Base-by-base conservation (phyloP, 1,284 basidiomycete species). In the Cerrena zonata region DNA sequence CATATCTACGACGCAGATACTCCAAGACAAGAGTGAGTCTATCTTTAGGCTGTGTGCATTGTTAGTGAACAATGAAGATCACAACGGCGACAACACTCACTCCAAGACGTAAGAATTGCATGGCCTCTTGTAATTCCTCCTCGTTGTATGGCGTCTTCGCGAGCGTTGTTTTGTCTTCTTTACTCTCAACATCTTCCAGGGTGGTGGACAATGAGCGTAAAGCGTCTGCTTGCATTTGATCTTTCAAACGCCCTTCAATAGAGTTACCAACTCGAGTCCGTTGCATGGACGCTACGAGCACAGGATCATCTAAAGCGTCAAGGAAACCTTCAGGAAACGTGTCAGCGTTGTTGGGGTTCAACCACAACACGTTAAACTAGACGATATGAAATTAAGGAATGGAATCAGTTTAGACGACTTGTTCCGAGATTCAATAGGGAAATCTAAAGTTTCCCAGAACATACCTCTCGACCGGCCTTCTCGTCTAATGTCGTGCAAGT, bases 311-410 rank as follows among this genome's bases (percentile, higher is more conserved):
- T 45, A 90, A 62, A 2, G 76, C 76, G 23, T 86, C 80, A 50
- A 81, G 63, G 37, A 91, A 67, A 11, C 78, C 81, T 18, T 73
- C 63, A 19, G 89, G 88, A 59, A 91, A 82, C 18, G 84, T 72
- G 27, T 82, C 77, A 5, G 71, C 67, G 58, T 82, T 76, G 49
- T 73, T 70, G 2, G 86, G 82, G 61, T 89, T 78, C 44, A 91
- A 71, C 79, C 84, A 88, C 25, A 90, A 69, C 24, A 86, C 77
- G 61, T 90, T 90, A 67, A 89, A 89, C 89, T 90, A 58, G 26
- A 39, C 37, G 21, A 21, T 18, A 15, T 15, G 5, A 39, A 39
- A 15, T 5, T 39, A n/a, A n/a, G n/a, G n/a, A n/a, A n/a, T n/a
- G 11, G 19, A 10, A 42, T 23, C 34, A 40, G 25, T n/a, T n/a